phyloP scores from a whole-genome alignment of 225 moss, liverwort and hornwort species.

The Sphagnum tenellum region DNA sequence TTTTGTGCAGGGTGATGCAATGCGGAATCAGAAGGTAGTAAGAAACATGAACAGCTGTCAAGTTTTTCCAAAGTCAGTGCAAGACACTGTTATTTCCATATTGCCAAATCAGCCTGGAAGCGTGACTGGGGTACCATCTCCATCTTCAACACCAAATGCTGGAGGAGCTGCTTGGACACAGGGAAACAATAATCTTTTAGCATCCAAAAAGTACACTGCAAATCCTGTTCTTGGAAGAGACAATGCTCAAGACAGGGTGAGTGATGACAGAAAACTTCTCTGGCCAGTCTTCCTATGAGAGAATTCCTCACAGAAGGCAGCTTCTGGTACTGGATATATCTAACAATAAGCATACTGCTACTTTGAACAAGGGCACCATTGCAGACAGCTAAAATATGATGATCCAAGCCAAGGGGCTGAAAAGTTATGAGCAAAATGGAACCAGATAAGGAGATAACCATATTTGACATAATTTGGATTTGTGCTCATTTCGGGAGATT shows the following conservation, averaged over 20 bases:
- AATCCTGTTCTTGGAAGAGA: constrained; percentile 49
- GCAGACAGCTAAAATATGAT: too few species aligned
- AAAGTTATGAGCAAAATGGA: too few species aligned
- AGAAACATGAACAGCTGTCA: constrained; percentile 37
- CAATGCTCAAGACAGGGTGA: constrained; percentile 44
- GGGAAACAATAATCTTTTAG: constrained; percentile 36
- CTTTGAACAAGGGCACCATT: too few species aligned
- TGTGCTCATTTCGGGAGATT: too few species aligned
- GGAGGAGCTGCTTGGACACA: constrained; percentile 42
- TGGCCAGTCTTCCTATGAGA: too few species aligned
- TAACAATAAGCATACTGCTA: too few species aligned
- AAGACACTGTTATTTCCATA: constrained; percentile 19
- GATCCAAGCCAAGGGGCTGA: too few species aligned
- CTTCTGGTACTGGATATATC: too few species aligned
- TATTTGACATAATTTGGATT: too few species aligned
- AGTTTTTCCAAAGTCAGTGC: constrained; percentile 19
- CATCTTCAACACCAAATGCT: constrained; percentile 19
- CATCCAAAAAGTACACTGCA: constrained; percentile 39
- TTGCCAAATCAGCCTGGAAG: constrained; percentile 33
- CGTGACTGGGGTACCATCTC: constrained; percentile 16
- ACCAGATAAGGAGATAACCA: too few species aligned
- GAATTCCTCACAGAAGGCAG: too few species aligned
- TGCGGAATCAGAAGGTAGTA: constrained; percentile 64
- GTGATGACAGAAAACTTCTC: constrained; percentile 2
- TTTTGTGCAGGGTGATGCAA: constrained; percentile 66